Evolutionary conservation across 176 grass and related monocot genomes (phyloP), one percentile per base, ranked within the genome.

Genomic region (Oryza rufipogon): DNA sequence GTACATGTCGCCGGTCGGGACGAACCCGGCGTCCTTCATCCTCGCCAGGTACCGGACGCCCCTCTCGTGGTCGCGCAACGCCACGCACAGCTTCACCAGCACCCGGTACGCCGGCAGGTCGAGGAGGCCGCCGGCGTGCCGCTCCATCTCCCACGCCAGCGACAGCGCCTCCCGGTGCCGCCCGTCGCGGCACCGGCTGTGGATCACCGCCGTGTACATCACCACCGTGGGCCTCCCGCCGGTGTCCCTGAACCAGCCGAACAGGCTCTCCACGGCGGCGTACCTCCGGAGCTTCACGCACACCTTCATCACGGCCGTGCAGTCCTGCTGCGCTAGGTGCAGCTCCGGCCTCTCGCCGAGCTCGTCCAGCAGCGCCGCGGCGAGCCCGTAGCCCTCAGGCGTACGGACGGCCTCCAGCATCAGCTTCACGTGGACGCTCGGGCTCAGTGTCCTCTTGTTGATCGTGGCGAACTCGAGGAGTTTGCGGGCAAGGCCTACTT

Each of bases 61-160:
- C 61, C 96, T 93, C 8, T 83, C 92, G 8, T 81, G 88, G 69
- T 98, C 96, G 11, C 39, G 68, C 61, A 93, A 74, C 11, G 85
- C 85, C 71, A 87, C 83, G 46, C 91, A 88, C 8, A 98, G 80
- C 83, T 87, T 92, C 9, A 95, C 81, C 10, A 98, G 73, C 39
- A 98, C 93, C 49, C 89, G 85, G 76, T 93, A 98, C 9, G 87
- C 96, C 5, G 93, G 96, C 65, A 98, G 85, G 83, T 98, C 96
- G 19, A 98, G 81, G 44, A 87, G 91, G 33, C 87, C 92, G 30
- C 72, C 61, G 5, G 78, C 86, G 10, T 82, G 76, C 33, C 80
- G 85, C 77, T 98, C 93, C 89, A 98, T 90, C 46, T 98, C 93
- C 96, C 96, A 98, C 7, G 90, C 89, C 75, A 95, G 86, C 41